Percentiles rank a stretch among this genome's conserved stretches.
Evolutionary conservation across 225 moss, liverwort and hornwort genomes (phyloP).

Genomic region (Polytrichum commune): DNA sequence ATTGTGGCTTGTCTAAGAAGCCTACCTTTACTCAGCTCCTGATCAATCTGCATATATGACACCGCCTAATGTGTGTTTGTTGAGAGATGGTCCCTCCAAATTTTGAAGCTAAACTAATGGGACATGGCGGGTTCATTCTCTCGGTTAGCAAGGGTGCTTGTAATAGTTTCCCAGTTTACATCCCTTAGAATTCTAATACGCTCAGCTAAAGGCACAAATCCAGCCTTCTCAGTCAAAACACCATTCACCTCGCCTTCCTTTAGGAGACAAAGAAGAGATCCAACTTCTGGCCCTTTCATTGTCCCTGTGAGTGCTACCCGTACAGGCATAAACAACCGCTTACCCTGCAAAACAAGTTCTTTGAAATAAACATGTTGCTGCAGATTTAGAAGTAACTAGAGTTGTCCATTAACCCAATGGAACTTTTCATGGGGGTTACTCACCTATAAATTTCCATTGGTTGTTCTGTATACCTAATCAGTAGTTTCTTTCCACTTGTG

Average conservation of each 20-base stretch:
- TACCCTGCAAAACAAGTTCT: conserved; percentile 55
- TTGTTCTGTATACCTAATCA: too few species aligned
- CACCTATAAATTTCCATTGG: too few species aligned
- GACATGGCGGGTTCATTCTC: conserved; percentile 47
- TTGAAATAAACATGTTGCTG: too few species aligned
- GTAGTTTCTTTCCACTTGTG: too few species aligned
- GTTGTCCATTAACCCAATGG: too few species aligned
- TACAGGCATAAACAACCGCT: conserved; percentile 91
- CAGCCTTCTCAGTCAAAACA: conserved; percentile 48
- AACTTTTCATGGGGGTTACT: too few species aligned
- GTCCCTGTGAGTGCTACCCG: conserved; percentile 82
- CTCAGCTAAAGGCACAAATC: conserved; percentile 54
- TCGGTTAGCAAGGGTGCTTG: conserved; percentile 38
- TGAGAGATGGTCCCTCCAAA: too few species aligned
- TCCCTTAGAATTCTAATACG: conserved; percentile 66
- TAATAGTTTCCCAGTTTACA: conserved; percentile 64
- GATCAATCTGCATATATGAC: too few species aligned
- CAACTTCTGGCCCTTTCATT: conserved; percentile 98
- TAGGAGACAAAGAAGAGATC: conserved; percentile 58
- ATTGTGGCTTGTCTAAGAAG: too few species aligned
- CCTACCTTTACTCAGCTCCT: too few species aligned
- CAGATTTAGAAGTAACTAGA: too few species aligned
- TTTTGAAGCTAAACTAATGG: conserved; percentile 15
- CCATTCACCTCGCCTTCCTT: conserved; percentile 63
- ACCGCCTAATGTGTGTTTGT: too few species aligned